Evolutionary conservation across 2,329 filamentous ascomycete genomes (phyloP).

Genomic region (Arthrobotrys musiformis): DNA sequence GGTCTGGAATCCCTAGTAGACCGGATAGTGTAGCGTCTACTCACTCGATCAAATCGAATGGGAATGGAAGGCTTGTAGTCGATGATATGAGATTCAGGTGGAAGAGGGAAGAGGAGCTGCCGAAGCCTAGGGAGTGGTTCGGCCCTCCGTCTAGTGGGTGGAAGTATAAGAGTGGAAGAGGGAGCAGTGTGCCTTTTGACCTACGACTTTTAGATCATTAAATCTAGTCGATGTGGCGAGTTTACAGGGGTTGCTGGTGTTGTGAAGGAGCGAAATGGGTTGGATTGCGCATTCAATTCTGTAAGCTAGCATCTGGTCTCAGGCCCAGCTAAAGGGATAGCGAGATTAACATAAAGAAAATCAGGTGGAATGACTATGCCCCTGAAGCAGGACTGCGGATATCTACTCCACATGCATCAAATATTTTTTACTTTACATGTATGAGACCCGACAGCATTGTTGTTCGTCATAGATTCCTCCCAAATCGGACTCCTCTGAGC

Average conservation of each 20-base stretch:
- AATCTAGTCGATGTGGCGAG: not conserved
- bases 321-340: not conserved
- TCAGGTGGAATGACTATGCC: not conserved
- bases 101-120: constrained; percentile 80
- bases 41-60: constrained; percentile 43
- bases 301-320: too few species aligned
- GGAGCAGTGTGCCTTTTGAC: constrained; percentile 92
- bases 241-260: not conserved
- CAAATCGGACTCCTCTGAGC: not conserved
- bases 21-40: constrained; percentile 44
- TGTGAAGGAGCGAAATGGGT: not conserved
- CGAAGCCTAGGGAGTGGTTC: constrained; percentile 83
- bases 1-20: constrained; percentile 32
- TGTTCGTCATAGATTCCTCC: not conserved
- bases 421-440: not conserved
- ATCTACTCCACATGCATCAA: not conserved
- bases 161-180: constrained; percentile 87
- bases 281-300: not conserved
- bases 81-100: constrained; percentile 88
- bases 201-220: constrained; percentile 69
- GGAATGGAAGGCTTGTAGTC: constrained; percentile 68
- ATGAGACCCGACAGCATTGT: not conserved
- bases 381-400: not conserved
- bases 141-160: constrained; percentile 70
- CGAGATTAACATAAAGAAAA: not conserved